Base-by-base conservation (phyloP, 768 basidiomycete species). In the Boletus rex-veris region DNA sequence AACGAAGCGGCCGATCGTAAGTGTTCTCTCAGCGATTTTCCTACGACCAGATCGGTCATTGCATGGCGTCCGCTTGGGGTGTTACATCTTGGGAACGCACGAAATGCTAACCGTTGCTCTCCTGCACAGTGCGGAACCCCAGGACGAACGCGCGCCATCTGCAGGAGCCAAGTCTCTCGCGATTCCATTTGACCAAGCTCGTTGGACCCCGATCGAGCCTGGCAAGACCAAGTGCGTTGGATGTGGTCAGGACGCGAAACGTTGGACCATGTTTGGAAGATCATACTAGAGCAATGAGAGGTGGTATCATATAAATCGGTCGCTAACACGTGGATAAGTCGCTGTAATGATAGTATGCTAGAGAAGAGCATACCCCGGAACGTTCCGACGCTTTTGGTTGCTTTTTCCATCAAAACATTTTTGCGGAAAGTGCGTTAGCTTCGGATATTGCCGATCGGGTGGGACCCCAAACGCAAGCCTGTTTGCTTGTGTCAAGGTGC, bases 141-240 rank as follows among this genome's bases (percentile, higher is more conserved):
- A 87, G 62, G 97, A 99, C 65, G 93, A 93, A 68, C 90, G 92
- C 31, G 96, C 95, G 16, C 97, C 97, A 0, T 95, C 93, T 15
- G 94, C 97, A 12, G 97, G 97, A 47, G 97, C 97, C 54, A 99
- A 99, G 71, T 92, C 92, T 0, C 85, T 99, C 4, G 89, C 88
- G 62, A 98, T 98, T 74, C 97, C 97, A 5, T 95, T 95, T 69
- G 90, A 98, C 63, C 97, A 98, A 73, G 78, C 75, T 4, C 82
- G 80, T 36, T 98, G 87, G 84, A 77, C 84, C 7, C 74, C 82
- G 31, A 90, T 96, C 70, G 85, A 88, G 63, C 80, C 78, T 44
- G 90, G 92, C 51, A 82, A 89, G 74, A 95, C 90, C 30, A 92
- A 88, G 66, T 99, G 97, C 72, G 81, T 90, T 50, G 90, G 82